Percentiles rank a stretch among this genome's conserved stretches.
Evolutionary conservation across 108 stramenopile genomes (phyloP).

Genomic region (Conticribra weissflogii): DNA sequence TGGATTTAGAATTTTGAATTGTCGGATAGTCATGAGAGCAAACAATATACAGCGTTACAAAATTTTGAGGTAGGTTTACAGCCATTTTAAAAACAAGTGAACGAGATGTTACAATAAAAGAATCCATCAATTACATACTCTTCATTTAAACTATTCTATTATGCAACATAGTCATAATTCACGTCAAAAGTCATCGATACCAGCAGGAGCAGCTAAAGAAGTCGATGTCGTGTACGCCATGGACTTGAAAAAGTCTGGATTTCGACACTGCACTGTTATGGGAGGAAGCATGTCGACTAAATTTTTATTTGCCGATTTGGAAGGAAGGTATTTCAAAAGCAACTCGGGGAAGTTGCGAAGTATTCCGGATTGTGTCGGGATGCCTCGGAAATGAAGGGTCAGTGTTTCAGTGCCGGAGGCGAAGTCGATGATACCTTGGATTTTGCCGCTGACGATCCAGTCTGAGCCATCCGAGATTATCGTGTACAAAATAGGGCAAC

Average conservation of each 20-base stretch:
- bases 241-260: constrained; percentile 45
- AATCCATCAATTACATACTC: too few species aligned
- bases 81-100: too few species aligned
- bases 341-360: constrained; percentile 55
- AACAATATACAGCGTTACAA: too few species aligned
- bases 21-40: too few species aligned
- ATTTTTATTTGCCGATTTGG: not conserved
- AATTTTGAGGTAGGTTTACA: too few species aligned
- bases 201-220: constrained; percentile 38
- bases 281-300: constrained; percentile 27
- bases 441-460: constrained; percentile 72
- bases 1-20: too few species aligned
- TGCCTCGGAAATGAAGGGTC: constrained; percentile 61
- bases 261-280: constrained; percentile 41
- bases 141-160: too few species aligned
- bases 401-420: constrained; percentile 24
- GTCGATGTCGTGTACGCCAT: constrained; percentile 47
- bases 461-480: constrained; percentile 56
- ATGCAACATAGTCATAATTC: too few species aligned
- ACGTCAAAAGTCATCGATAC: constrained; percentile 40
- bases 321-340: constrained; percentile 42
- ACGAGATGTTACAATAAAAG: too few species aligned
- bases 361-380: constrained; percentile 62
- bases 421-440: constrained; percentile 59
- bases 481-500: constrained; percentile 46